Evolutionary conservation across 768 basidiomycete species (phyloP).

Genomic region (Cantharellus anzutake): DNA sequence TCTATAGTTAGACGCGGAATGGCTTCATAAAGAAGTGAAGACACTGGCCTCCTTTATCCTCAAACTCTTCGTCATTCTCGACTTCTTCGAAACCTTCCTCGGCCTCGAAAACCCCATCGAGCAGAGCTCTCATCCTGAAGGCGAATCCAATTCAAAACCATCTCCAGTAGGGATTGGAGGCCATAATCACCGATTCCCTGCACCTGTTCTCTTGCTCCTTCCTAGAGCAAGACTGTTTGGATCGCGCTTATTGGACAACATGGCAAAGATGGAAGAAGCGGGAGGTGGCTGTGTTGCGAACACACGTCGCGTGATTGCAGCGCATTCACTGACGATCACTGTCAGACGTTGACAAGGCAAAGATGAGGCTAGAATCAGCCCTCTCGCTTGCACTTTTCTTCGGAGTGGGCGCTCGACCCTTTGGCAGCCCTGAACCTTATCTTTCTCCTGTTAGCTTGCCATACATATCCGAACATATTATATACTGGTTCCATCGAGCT

Average conservation of each 20-base stretch:
- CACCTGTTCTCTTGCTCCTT: neutral
- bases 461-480: too few species aligned
- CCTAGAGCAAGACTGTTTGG: neutral
- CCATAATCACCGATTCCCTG: neutral
- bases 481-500: too few species aligned
- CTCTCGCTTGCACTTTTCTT: too few species aligned
- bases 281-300: too few species aligned
- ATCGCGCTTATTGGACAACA: neutral
- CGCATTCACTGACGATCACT: too few species aligned
- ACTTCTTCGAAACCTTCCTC: slow-evolving; percentile 8
- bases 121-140: slow-evolving; percentile 6
- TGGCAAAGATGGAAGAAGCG: too few species aligned
- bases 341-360: too few species aligned
- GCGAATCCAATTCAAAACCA: neutral
- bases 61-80: slow-evolving; percentile 8
- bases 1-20: neutral
- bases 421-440: too few species aligned
- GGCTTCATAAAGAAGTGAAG: neutral
- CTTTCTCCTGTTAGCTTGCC: too few species aligned
- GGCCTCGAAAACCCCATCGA: slow-evolving; percentile 4
- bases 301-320: too few species aligned
- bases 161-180: neutral
- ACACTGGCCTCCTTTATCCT: slow-evolving; percentile 5
- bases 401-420: too few species aligned
- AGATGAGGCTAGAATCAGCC: too few species aligned